Evolutionary conservation across 768 basidiomycete genomes (phyloP), one percentile per base, ranked within the genome.

Genomic region (Macrolepiota dolichaula): DNA sequence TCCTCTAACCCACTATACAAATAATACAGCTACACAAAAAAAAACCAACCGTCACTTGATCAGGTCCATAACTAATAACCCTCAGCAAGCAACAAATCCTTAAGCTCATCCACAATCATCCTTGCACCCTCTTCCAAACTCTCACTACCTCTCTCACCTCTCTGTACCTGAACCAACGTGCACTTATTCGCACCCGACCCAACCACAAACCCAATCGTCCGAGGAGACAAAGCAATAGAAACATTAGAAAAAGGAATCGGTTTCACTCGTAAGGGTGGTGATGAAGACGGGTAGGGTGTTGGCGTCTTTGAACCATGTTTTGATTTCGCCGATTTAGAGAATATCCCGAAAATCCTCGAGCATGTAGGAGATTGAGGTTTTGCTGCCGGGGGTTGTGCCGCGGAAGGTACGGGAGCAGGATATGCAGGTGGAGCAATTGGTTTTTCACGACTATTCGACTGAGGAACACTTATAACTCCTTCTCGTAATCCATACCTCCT

Each of bases 61-160:
- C n/a, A n/a, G n/a, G n/a, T n/a, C n/a, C n/a, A n/a, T n/a, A n/a
- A n/a, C n/a, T n/a, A n/a, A n/a, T n/a, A n/a, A n/a, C n/a, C n/a
- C n/a, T n/a, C n/a, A n/a, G n/a, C n/a, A n/a, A n/a, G n/a, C n/a
- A 85, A 63, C 78, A 80, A 81, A 5, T 63, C 69, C 64, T 68
- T 74, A 40, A 90, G 70, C 65, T 81, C 79, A 55, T 64, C 71
- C 0, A 84, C 81, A 29, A 91, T 71, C 65, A 73, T 75, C 67
- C 76, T 80, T 32, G 87, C 88, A 0, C 81, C 70, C 3, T 71
- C 66, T 70, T 90, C 88, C 40, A 91, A 69, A 63, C 72, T 76
- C 70, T 89, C 87, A 38, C 77, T 76, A 11, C 64, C n/a, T n/a
- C n/a, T n/a, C n/a, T n/a, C 61, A 11, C 58, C 71, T 54, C 86